phyloP scores from a whole-genome alignment of 208 protist genomes.

The Leishmania major region DNA sequence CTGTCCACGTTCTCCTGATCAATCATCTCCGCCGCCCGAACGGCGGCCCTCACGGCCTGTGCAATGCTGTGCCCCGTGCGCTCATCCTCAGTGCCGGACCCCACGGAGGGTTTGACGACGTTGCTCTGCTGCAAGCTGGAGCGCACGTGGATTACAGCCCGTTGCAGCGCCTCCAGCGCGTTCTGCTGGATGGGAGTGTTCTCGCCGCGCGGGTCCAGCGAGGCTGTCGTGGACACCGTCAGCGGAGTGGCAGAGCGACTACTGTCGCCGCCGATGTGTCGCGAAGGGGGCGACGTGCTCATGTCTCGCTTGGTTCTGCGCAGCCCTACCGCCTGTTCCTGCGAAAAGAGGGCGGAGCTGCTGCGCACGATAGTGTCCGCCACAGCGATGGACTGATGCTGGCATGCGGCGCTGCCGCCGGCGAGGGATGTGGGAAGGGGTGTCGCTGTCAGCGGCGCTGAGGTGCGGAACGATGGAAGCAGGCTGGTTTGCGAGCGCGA shows the following conservation, averaged over 20 bases:
- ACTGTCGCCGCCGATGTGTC: not conserved
- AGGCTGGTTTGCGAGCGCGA: not conserved
- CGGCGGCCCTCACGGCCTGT: constrained; percentile 16
- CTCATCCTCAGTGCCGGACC: constrained; percentile 15
- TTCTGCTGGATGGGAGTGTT: not conserved
- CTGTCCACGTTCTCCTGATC: constrained; percentile 25
- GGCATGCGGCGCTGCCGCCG: not conserved
- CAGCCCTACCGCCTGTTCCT: not conserved
- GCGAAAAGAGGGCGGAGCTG: constrained; percentile 12
- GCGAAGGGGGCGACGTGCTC: not conserved
- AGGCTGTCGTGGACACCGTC: not conserved
- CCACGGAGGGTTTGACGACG: not conserved
- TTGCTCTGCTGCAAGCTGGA: constrained; percentile 5
- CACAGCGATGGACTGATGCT: constrained; percentile 27
- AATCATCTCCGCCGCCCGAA: constrained; percentile 32
- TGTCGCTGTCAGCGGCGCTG: constrained; percentile 14
- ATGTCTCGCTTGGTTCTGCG: not conserved
- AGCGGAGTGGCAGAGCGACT: not conserved
- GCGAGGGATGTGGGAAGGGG: constrained; percentile 13
- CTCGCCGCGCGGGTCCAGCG: not conserved
- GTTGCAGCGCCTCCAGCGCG: constrained; percentile 29
- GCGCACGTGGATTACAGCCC: constrained; percentile 27
- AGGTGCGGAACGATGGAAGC: not conserved
- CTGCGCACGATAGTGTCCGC: constrained; percentile 27
- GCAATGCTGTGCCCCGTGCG: constrained; percentile 25